A percentile compares a stretch with the other conserved stretches of the same genome.
Evolutionary conservation across 2,329 filamentous ascomycete genomes (phyloP).

Genomic region (Pezicula carpinea): DNA sequence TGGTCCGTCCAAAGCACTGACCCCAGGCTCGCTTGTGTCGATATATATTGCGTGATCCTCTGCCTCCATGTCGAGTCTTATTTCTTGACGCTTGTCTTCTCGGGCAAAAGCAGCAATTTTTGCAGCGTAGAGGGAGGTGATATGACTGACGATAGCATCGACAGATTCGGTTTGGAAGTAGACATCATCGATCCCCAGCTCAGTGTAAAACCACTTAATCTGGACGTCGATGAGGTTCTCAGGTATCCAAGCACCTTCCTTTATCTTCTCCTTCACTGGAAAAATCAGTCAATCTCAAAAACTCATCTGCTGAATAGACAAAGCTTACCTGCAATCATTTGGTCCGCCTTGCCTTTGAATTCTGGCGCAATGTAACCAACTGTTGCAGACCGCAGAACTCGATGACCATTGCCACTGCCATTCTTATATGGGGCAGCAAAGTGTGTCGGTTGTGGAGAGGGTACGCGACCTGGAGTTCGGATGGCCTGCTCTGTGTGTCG

Average conservation of each 20-base stretch:
- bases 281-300: conserved; percentile 10
- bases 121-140: conserved; percentile 93
- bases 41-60: conserved; percentile 96
- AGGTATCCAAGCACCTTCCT: conserved; percentile 69
- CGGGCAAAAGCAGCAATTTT: conserved; percentile 92
- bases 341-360: conserved; percentile 86
- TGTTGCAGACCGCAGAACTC: conserved; percentile 79
- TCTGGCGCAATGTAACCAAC: conserved; percentile 93
- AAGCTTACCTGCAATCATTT: conserved; percentile 73
- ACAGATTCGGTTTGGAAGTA: conserved; percentile 91
- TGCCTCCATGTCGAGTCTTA: conserved; percentile 92
- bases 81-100: conserved; percentile 90
- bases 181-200: conserved; percentile 96
- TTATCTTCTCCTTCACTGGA: conserved; percentile 69
- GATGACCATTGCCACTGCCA: conserved; percentile 54
- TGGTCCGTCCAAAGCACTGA: conserved; percentile 72
- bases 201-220: conserved; percentile 95
- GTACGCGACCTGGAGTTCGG: conserved; percentile 32
- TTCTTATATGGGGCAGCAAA: conserved; percentile 63
- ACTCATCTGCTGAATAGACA: background rate
- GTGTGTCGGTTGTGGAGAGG: conserved; percentile 86
- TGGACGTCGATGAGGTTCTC: conserved; percentile 77
- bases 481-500: conserved; percentile 22
- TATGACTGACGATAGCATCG: conserved; percentile 85
- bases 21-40: conserved; percentile 88